phyloP scores from a whole-genome alignment of 2,329 filamentous ascomycete genomes.

The Calonectria crousiana region DNA sequence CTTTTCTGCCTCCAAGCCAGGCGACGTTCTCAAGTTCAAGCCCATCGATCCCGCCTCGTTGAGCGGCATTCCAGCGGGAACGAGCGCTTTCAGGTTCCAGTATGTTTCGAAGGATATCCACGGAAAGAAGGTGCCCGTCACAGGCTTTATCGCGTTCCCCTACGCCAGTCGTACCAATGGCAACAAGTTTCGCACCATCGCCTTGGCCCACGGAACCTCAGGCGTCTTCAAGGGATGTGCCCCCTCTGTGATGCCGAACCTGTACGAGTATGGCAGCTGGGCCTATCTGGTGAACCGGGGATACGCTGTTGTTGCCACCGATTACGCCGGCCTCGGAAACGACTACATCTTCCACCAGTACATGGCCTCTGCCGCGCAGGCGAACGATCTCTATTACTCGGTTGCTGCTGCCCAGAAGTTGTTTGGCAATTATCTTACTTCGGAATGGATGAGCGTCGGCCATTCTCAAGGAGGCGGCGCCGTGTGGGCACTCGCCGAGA shows the following conservation, averaged over 20 bases:
- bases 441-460: neutral
- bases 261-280: slow-evolving; percentile 34
- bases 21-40: slow-evolving; percentile 33
- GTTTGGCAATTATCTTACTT: neutral
- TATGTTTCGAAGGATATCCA: slow-evolving; percentile 33
- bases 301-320: slow-evolving; percentile 37
- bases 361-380: neutral
- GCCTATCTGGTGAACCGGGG: slow-evolving; percentile 18
- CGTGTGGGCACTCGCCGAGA: neutral
- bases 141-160: slow-evolving; percentile 31
- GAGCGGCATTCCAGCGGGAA: slow-evolving; percentile 22
- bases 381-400: neutral
- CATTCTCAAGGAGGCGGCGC: neutral
- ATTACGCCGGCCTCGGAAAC: slow-evolving; percentile 20
- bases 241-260: slow-evolving; percentile 23
- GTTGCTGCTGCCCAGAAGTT: neutral
- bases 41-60: slow-evolving; percentile 20
- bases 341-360: neutral
- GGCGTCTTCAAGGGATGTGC: slow-evolving; percentile 31
- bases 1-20: slow-evolving; percentile 2
- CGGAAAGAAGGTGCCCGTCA: slow-evolving; percentile 26
- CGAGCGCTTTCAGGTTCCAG: slow-evolving; percentile 31
- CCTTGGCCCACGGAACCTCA: slow-evolving; percentile 33
- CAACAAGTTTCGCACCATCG: slow-evolving; percentile 16
- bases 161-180: neutral